Evolutionary conservation across 2,329 filamentous ascomycete species (phyloP), one percentile per base, ranked within the genome.

Genomic region (Monosporascus sp.): DNA sequence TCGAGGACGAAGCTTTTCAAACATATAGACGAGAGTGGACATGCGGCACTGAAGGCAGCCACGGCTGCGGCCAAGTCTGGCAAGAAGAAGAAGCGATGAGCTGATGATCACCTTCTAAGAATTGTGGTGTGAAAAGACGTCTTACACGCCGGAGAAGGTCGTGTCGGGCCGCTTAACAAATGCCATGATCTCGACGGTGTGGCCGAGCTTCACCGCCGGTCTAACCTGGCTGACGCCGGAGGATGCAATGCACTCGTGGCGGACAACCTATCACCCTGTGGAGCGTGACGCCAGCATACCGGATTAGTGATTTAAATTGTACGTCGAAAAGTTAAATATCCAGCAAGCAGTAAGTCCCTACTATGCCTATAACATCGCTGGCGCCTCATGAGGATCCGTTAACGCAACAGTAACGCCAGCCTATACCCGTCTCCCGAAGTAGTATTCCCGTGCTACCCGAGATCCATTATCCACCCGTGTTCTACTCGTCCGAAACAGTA

Each of bases 1-100:
- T 90, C 87, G 1, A 86, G 84, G 60, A 87, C 82, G 6, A 85
- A 83, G 59, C 71, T 95, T 18, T 93, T 93, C 67, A 75, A 80
- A 50, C 90, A 95, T 68, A 77, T 94, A 54, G 81, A 83, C 57
- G 79, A 85, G 9, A 71, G 81, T 18, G 73, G 73, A 9, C 89
- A 94, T 72, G 87, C 86, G 6, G 80, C 83, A 31, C 74, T 75
- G 3, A 66, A 74, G 25, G 43, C 27, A 60, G 24, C 54, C 51
- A 37, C 57, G 35, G 47, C 53, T 17, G 24, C 37, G 7, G 47
- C 51, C 44, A 70, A 65, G 58, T 54, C 64, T 3, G 58, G 61
- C 36, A 74, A 70, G 58, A 76, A 72, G 54, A 71, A 71, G 55
- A 73, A 70, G 61, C 61, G 65, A 54, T 72, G 60, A 66, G 57